Base-by-base conservation (phyloP, 257 asterid genomes). In the Fraxinus excelsior region DNA sequence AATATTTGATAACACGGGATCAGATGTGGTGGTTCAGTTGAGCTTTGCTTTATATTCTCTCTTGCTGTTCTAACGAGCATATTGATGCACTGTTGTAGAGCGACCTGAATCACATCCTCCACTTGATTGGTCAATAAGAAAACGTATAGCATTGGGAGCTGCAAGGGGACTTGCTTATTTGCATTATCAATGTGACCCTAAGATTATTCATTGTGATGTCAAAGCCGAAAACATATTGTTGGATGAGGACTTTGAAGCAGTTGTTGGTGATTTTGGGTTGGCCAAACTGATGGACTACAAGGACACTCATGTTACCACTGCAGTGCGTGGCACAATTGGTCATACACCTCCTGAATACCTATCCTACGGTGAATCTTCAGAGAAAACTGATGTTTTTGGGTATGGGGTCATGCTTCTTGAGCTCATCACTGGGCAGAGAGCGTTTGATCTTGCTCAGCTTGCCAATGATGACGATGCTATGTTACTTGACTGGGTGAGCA, bases 381-480 rank as follows among this genome's bases (percentile, higher is more conserved):
- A 92, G 88, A 94, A 94, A 80, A 94, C 97, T 0, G 98, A 94
- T 80, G 97, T 94, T 71, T 94, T 92, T 49, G 97, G 95, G 38
- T 94, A 94, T 10, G 98, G 98, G 32, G 94, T 92, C 79, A 92
- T 87, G 95, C 99, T 95, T 88, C 97, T 95, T 56, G 99, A 95
- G 90, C 95, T 95, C 85, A 90, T 92, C 68, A 95, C 96, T 11
- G 98, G 98, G 84, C 97, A 91, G 77, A 86, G 97, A 76, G 98
- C 97, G 38, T 93, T 91, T 35, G 96, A 91, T 85, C 96, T 92
- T 76, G 99, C 97, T 84, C 90, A 96, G 10, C 96, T 95, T 73
- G 99, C 96, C 65, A 90, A 89, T 76, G 97, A 94, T 74, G 96
- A 92, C 44, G 97, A 91, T 53, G 96, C 91, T 84, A 90, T 93